Conservation (phyloP, 192 early-diverging fungal species). For the Geosiphon pyriformis region DNA sequence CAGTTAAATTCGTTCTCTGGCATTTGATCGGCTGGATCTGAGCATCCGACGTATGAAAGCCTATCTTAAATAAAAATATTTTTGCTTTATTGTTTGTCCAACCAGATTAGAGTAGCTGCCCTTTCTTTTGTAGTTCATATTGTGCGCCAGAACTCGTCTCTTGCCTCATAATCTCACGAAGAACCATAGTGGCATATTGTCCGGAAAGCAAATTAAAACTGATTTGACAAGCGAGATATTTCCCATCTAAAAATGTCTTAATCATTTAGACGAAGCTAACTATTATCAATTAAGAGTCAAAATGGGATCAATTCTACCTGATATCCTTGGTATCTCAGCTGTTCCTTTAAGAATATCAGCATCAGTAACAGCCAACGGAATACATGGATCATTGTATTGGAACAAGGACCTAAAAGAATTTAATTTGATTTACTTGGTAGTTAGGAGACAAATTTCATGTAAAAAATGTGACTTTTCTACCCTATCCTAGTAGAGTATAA, state of each 20-base stretch:
- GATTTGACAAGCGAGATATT: slow-evolving; percentile 66
- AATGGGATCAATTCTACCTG: slow-evolving; percentile 13
- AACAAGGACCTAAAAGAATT: slow-evolving; percentile 46
- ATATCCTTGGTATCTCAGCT: slow-evolving; percentile 28
- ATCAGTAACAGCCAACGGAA: slow-evolving; percentile 58
- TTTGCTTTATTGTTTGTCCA: too few relatives aligned
- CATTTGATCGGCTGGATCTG: too few relatives aligned
- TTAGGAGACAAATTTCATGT: not conserved
- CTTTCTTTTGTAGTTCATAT: slow-evolving; percentile 7
- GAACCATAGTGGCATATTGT: slow-evolving; percentile 93
- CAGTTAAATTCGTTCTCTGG: too few relatives aligned
- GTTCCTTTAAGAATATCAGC: slow-evolving; percentile 53
- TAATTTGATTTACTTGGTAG: not conserved
- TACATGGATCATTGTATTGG: slow-evolving; percentile 57
- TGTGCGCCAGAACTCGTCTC: slow-evolving; percentile 58
- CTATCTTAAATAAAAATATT: too few relatives aligned
- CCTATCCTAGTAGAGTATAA: not conserved
- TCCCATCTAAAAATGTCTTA: slow-evolving; percentile 39
- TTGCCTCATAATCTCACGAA: slow-evolving; percentile 78
- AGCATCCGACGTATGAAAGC: too few relatives aligned
- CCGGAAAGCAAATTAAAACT: slow-evolving; percentile 74
- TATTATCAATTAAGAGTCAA: not conserved
- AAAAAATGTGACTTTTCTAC: not conserved
- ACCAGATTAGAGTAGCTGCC: too few relatives aligned
- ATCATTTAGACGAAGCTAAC: not conserved